A percentile compares a stretch with the other conserved stretches of the same genome.
Conservation (phyloP, 2,329 filamentous ascomycete genomes). For the Didymella keratinophila region DNA sequence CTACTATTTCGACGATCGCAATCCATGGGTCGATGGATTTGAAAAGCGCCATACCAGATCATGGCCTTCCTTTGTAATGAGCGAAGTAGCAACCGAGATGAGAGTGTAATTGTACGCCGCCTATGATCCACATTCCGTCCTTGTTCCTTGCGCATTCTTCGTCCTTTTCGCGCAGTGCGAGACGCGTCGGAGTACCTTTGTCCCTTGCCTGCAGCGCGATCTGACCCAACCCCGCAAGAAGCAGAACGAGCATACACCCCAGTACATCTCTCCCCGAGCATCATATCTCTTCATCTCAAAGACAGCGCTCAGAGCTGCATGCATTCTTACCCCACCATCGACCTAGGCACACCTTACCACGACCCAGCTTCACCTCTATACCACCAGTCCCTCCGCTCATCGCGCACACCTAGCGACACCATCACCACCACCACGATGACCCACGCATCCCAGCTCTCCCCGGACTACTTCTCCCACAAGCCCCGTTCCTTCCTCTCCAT, state of each 20-base stretch:
- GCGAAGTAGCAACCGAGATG: conserved; percentile 8
- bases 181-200: background rate
- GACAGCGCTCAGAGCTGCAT: background rate
- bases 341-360: conserved; percentile 10
- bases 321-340: background rate
- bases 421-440: background rate
- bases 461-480: conserved; percentile 12
- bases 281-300: background rate
- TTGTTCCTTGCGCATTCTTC: background rate
- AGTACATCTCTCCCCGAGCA: background rate
- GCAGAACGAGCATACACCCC: background rate
- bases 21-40: background rate
- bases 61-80: conserved; percentile 4
- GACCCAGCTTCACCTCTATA: conserved; percentile 10
- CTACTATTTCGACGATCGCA: background rate
- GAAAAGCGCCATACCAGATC: background rate
- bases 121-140: conserved; percentile 10
- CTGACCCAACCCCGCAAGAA: background rate
- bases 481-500: conserved; percentile 10
- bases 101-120: conserved; percentile 10
- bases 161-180: background rate
- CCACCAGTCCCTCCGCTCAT: conserved; percentile 1
- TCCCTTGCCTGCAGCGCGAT: background rate
- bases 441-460: conserved; percentile 9
- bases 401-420: background rate